phyloP scores from a whole-genome alignment of 495 filamentous ascomycete species.

The Thozetella sp. region DNA sequence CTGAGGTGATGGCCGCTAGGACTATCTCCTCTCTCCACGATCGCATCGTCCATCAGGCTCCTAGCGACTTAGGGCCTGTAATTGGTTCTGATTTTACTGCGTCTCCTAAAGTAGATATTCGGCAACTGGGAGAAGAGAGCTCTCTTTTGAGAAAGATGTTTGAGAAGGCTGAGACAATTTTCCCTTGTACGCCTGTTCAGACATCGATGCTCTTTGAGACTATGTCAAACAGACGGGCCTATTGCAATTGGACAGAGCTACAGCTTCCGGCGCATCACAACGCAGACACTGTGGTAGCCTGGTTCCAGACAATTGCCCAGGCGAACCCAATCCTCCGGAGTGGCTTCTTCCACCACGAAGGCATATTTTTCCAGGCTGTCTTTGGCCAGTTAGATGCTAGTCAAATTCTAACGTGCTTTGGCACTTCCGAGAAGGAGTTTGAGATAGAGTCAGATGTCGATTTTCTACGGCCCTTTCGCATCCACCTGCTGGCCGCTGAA shows the following conservation, averaged over 20 bases:
- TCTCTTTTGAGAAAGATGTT: background rate
- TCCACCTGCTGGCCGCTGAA: conserved; percentile 42
- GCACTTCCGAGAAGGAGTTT: conserved; percentile 24
- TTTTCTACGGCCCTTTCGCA: conserved; percentile 57
- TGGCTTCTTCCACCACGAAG: conserved; percentile 60
- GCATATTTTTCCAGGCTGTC: conserved; percentile 61
- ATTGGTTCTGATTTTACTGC: background rate
- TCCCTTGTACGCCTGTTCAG: conserved; percentile 71
- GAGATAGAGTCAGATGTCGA: conserved; percentile 24
- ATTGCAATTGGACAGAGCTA: conserved; percentile 76
- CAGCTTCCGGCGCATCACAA: conserved; percentile 36
- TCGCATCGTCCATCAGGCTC: no score
- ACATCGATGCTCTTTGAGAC: conserved; percentile 79
- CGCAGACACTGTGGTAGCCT: conserved; percentile 33
- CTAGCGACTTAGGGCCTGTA: no score
- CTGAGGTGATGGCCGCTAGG: conserved; percentile 57
- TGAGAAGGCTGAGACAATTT: conserved; percentile 49
- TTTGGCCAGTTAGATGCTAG: conserved; percentile 50
- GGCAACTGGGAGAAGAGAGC: background rate
- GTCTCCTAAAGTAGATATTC: background rate
- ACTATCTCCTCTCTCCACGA: conserved; percentile 26
- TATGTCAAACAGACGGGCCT: conserved; percentile 49
- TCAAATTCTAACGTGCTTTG: conserved; percentile 32
- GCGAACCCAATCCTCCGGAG: conserved; percentile 69
- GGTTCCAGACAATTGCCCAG: conserved; percentile 48